Evolutionary conservation across 2,329 filamentous ascomycete genomes (phyloP), one percentile per base, ranked within the genome.

Genomic region (Colletotrichum sp.): DNA sequence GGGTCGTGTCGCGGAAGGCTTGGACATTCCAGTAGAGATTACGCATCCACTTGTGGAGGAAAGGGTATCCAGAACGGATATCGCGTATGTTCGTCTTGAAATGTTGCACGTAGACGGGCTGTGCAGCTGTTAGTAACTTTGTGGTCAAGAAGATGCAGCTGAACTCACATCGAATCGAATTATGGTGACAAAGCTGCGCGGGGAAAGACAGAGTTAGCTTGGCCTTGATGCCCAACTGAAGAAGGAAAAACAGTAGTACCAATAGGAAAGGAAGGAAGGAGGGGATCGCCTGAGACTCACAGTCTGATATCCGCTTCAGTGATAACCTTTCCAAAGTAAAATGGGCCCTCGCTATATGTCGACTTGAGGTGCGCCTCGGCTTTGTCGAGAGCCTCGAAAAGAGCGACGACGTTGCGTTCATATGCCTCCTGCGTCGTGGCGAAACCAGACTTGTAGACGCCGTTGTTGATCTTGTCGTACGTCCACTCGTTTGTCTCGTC

Each of bases 21-120:
- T 92, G 88, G 28, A 92, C 84, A 79, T 93, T 93, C 96, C 96
- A 98, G 87, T 98, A 98, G 80, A 98, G 86, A 81, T 93, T 90
- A 71, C 94, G 90, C 86, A 98, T 85, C 96, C 96, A 98, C 75
- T 86, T 87, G 87, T 98, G 95, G 74, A 98, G 86, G 67, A 90
- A 87, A 32, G 96, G 96, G 83, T 97, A 98, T 3, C 95, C 95
- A 9, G 91, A 93, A 57, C 96, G 90, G 82, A 98, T 96, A 84
- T 98, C 95, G 28, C 93, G 90, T 76, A 98, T 87, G 86, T 98
- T 98, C 87, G 94, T 96, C 85, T 94, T 94, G 88, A 96, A 96
- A 85, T 96, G 94, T 86, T 97, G 95, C 69, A 98, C 94, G 82
- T 98, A 98, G 80, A 95, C 94, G 34, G 89, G 88, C 84, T 89